Conservation (phyloP, 345 rosid genomes). For the Hibiscus mutabilis region DNA sequence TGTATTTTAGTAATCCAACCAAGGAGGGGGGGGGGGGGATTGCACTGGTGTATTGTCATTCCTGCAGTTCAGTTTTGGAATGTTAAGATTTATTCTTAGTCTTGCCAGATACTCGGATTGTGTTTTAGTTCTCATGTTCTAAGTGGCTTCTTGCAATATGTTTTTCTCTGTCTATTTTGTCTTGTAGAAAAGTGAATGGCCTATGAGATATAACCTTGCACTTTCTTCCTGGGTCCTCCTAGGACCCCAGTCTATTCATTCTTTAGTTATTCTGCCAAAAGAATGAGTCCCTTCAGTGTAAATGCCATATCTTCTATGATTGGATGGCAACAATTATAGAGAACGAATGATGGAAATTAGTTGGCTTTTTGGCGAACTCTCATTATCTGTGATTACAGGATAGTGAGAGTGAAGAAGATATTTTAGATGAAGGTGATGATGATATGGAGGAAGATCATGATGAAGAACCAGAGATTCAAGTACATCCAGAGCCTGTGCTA, state of each 20-base stretch:
- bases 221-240: background rate
- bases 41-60: background rate
- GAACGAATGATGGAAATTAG: background rate
- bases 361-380: background rate
- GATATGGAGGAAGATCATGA: slow-evolving; percentile 72
- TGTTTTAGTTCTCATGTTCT: background rate
- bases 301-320: background rate
- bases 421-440: slow-evolving; percentile 73
- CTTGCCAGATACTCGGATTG: background rate
- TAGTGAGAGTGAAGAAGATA: slow-evolving; percentile 79
- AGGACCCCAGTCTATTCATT: background rate
- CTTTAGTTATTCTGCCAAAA: background rate
- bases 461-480: slow-evolving; percentile 44
- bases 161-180: background rate
- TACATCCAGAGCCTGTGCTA: slow-evolving; percentile 41
- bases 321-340: background rate
- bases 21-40: too few relatives aligned
- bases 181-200: background rate
- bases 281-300: background rate
- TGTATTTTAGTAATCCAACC: too few relatives aligned
- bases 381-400: slow-evolving; percentile 38
- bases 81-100: background rate
- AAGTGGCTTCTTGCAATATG: too few relatives aligned
- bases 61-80: background rate
- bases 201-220: background rate